These are phyloP conservation scores for Candida sp. DNA, from an alignment of 1,139 yeast species.

Conservation along the genomic window DNA sequence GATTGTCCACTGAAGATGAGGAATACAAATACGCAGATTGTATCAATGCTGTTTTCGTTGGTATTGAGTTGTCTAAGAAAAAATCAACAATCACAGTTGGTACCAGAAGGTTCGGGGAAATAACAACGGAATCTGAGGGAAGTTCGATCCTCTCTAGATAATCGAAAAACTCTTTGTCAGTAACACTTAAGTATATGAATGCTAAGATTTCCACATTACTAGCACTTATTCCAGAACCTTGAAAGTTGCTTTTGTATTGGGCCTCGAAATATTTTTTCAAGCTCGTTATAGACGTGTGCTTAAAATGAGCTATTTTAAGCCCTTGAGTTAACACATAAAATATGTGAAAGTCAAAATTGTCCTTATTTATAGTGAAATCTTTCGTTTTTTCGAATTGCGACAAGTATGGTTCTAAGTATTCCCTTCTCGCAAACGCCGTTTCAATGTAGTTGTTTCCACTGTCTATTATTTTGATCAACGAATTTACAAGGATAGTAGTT, in stretches of 20 bases:
- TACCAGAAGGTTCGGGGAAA: conserved; percentile 36
- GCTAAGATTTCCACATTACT: conserved; percentile 24
- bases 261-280: conserved; percentile 48
- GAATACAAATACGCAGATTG: conserved; percentile 50
- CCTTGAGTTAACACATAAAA: conserved; percentile 59
- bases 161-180: conserved; percentile 44
- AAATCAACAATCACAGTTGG: conserved; percentile 51
- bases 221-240: conserved; percentile 1
- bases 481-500: conserved; percentile 33
- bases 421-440: conserved; percentile 35
- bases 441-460: conserved; percentile 21
- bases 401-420: conserved; percentile 39
- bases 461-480: conserved; percentile 23
- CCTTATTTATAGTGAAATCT: conserved; percentile 35
- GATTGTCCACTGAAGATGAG: conserved; percentile 40
- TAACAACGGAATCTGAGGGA: conserved; percentile 16
- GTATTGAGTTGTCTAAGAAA: conserved; percentile 36
- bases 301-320: conserved; percentile 57
- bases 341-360: conserved; percentile 56
- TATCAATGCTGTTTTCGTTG: conserved; percentile 44
- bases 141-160: conserved; percentile 47
- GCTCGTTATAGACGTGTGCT: conserved; percentile 52
- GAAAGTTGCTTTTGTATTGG: conserved; percentile 23
- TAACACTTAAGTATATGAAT: conserved; percentile 51
- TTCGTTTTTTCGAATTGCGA: conserved; percentile 44